These are phyloP conservation scores for Russula vinacea DNA, from an alignment of 768 basidiomycete genomes.

Conservation along the genomic window DNA sequence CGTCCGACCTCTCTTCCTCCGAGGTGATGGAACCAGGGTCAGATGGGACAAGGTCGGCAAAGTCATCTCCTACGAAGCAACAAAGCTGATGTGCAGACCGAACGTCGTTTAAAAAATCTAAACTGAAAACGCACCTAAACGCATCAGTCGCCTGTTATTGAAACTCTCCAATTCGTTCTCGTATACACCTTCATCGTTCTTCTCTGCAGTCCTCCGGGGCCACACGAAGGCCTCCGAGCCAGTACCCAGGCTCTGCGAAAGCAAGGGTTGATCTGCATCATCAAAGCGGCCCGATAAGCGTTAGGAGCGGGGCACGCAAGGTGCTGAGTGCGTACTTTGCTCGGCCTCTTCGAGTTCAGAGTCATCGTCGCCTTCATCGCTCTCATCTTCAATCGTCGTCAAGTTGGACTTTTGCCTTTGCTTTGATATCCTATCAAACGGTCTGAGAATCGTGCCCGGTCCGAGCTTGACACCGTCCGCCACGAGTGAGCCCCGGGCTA, in stretches of 20 bases:
- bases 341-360: slow-evolving; percentile 69
- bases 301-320: background rate
- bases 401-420: slow-evolving; percentile 36
- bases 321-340: slow-evolving; percentile 42
- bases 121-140: slow-evolving; percentile 53
- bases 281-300: background rate
- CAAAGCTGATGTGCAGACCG: too few relatives aligned
- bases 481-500: slow-evolving; percentile 78
- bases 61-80: slow-evolving; percentile 50
- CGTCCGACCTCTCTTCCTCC: slow-evolving; percentile 46
- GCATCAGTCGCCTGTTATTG: slow-evolving; percentile 68
- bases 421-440: slow-evolving; percentile 73
- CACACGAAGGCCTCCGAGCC: slow-evolving; percentile 78
- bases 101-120: background rate
- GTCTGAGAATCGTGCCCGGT: slow-evolving; percentile 58
- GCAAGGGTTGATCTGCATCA: slow-evolving; percentile 47
- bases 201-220: slow-evolving; percentile 51
- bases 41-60: slow-evolving; percentile 58
- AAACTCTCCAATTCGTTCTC: slow-evolving; percentile 60
- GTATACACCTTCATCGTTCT: slow-evolving; percentile 60
- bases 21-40: slow-evolving; percentile 55
- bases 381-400: slow-evolving; percentile 35
- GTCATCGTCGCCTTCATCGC: slow-evolving; percentile 31
- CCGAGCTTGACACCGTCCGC: slow-evolving; percentile 81
- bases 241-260: slow-evolving; percentile 54